phyloP scores from a whole-genome alignment of 2,329 filamentous ascomycete genomes.

The Aspergillus fructus region DNA sequence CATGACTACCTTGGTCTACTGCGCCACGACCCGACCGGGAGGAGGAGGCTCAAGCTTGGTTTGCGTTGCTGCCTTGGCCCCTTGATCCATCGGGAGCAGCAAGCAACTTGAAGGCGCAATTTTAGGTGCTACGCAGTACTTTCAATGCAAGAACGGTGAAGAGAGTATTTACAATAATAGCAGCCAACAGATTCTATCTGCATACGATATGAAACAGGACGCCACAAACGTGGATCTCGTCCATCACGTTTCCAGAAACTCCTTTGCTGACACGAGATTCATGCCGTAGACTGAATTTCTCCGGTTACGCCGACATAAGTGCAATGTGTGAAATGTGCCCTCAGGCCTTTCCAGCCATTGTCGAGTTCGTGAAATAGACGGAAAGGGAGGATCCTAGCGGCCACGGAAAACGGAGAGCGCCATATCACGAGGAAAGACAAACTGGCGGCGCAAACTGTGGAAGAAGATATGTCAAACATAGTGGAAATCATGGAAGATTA shows the following conservation, averaged over 20 bases:
- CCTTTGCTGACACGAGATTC: constrained; percentile 19
- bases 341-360: neutral
- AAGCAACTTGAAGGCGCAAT: neutral
- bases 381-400: constrained; percentile 1
- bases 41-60: neutral
- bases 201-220: constrained; percentile 15
- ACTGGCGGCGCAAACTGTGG: neutral
- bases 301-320: constrained; percentile 28
- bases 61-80: no score
- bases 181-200: constrained; percentile 17
- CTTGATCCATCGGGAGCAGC: neutral
- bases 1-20: neutral
- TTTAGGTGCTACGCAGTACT: neutral
- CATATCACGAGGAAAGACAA: neutral
- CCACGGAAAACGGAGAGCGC: neutral
- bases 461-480: constrained; percentile 8
- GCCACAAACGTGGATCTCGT: constrained; percentile 13
- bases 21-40: neutral
- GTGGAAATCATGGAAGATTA: constrained; percentile 5
- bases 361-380: neutral
- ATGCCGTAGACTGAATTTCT: constrained; percentile 20
- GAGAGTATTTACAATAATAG: constrained; percentile 6
- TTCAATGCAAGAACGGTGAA: neutral
- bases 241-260: constrained; percentile 20
- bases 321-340: constrained; percentile 13